Conservation (phyloP, 805 yeast genomes). For the Diddensiella santjacobensis region DNA sequence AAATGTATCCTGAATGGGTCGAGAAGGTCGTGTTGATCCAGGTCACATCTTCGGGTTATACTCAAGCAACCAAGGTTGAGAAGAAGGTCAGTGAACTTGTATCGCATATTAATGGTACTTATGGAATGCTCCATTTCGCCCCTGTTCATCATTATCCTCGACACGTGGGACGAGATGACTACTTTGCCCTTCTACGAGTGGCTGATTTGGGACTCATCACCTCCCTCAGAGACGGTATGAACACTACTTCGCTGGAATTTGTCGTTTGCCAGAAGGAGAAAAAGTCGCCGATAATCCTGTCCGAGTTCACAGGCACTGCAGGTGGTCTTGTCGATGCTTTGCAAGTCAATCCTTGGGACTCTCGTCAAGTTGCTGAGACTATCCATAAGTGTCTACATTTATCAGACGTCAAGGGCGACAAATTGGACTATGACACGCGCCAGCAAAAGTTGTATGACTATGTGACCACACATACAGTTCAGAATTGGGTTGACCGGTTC, state of each 20-base stretch:
- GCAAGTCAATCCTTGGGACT: conserved; percentile 95
- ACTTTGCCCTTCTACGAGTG: conserved; percentile 77
- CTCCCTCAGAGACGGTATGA: conserved; percentile 92
- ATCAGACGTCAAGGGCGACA: conserved; percentile 43
- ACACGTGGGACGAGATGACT: conserved; percentile 83
- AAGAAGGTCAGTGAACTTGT: conserved; percentile 80
- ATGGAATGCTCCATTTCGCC: conserved; percentile 73
- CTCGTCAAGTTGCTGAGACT: conserved; percentile 85
- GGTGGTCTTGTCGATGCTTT: conserved; percentile 41
- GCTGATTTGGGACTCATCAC: conserved; percentile 91
- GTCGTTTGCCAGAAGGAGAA: conserved; percentile 70
- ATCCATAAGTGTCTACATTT: conserved; percentile 65
- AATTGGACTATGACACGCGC: conserved; percentile 33
- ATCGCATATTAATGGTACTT: conserved; percentile 75
- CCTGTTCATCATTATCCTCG: conserved; percentile 93
- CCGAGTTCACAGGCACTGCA: conserved; percentile 94
- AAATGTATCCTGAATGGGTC: conserved; percentile 90
- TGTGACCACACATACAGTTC: conserved; percentile 69
- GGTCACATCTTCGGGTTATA: conserved; percentile 76
- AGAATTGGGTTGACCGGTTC: conserved; percentile 71
- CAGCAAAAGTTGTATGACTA: conserved; percentile 49
- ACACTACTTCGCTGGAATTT: conserved; percentile 89
- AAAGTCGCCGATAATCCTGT: conserved; percentile 72
- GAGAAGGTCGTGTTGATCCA: conserved; percentile 84
- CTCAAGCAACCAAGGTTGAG: conserved; percentile 60